Evolutionary conservation across 768 basidiomycete species (phyloP).

Genomic region (Macrolepiota fuliginosa): DNA sequence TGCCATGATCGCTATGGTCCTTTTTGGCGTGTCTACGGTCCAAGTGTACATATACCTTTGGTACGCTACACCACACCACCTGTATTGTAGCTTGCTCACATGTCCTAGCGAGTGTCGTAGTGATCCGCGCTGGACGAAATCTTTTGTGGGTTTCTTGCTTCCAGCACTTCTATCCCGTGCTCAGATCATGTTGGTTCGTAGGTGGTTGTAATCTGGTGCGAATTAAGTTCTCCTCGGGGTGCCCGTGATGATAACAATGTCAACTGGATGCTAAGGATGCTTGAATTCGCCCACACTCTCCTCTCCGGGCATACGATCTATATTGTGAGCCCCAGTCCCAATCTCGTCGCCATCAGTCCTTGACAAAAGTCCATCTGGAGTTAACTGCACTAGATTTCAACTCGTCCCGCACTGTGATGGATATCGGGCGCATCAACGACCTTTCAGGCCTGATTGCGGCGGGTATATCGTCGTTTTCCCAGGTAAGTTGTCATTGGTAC

Average conservation of each 20-base stretch:
- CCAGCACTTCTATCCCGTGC: neutral
- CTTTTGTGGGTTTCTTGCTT: neutral
- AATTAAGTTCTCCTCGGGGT: neutral
- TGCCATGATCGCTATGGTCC: neutral
- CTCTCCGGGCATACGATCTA: neutral
- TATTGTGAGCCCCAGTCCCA: neutral
- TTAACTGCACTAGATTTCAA: neutral
- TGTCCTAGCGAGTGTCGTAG: neutral
- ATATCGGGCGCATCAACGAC: neutral
- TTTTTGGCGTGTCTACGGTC: neutral
- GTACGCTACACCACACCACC: neutral
- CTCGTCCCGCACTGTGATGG: neutral
- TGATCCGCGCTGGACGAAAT: neutral
- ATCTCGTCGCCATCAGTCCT: no score
- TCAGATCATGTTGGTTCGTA: neutral
- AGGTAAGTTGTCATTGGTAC: neutral
- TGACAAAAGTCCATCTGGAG: neutral
- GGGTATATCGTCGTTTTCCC: neutral
- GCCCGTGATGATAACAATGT: neutral
- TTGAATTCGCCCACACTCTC: neutral
- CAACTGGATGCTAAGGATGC: neutral
- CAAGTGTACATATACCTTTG: constrained; percentile 3
- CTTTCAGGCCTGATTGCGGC: neutral
- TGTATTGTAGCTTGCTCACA: neutral
- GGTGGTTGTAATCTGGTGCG: neutral